Percentiles rank a stretch among this genome's conserved stretches.
phyloP scores from a whole-genome alignment of 176 grass and related monocot genomes.

The Eragrostis curvula region DNA sequence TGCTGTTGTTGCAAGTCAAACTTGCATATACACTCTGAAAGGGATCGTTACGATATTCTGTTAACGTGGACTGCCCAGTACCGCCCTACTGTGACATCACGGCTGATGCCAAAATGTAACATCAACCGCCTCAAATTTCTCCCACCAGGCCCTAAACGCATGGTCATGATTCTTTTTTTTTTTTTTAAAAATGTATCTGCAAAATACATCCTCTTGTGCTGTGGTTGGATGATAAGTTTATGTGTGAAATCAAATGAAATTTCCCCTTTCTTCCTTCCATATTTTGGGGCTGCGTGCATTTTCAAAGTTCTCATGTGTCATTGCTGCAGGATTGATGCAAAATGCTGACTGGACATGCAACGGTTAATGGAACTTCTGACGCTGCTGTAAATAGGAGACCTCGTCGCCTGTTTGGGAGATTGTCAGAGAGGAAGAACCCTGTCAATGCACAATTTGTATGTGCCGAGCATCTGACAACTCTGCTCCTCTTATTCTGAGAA shows the following conservation, averaged over 20 bases:
- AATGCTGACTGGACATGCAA: slow-evolving; percentile 37
- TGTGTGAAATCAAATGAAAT: background rate
- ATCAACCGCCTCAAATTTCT: background rate
- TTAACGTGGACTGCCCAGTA: slow-evolving; percentile 21
- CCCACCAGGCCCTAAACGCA: background rate
- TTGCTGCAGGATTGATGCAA: slow-evolving; percentile 49
- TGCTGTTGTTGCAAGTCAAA: slow-evolving; percentile 4
- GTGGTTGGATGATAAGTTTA: background rate
- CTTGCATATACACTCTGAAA: background rate
- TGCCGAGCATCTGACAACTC: background rate
- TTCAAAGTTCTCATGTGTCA: slow-evolving; percentile 23
- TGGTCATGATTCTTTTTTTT: background rate
- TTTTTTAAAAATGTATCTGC: background rate
- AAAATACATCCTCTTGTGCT: background rate
- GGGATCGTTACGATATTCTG: background rate
- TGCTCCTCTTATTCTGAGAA: background rate
- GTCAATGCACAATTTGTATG: slow-evolving; percentile 52
- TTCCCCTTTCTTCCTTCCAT: background rate
- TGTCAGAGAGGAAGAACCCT: slow-evolving; percentile 53
- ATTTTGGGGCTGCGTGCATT: background rate
- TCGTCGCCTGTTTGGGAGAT: slow-evolving; percentile 33
- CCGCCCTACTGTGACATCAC: background rate
- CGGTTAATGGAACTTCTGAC: slow-evolving; percentile 5
- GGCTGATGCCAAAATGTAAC: background rate
- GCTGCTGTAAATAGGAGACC: slow-evolving; percentile 40